Percentiles rank a stretch among this genome's conserved stretches.
These are phyloP conservation scores for Aegilops speltoides DNA, from an alignment of 176 grass and related monocot genomes.

Conservation along the genomic window DNA sequence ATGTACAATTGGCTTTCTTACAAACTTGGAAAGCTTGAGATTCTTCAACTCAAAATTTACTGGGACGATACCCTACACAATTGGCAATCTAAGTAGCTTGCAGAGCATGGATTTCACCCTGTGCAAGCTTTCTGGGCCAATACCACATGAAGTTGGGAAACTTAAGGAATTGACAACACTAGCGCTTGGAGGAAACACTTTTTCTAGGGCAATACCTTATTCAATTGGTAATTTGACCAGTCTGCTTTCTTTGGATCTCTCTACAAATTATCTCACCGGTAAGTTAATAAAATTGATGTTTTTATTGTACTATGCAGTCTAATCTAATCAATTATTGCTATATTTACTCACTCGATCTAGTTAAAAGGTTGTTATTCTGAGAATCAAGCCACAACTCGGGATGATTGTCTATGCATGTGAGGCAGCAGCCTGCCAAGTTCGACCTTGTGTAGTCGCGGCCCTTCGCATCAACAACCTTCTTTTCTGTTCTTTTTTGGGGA, in stretches of 20 bases:
- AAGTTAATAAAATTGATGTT: neutral
- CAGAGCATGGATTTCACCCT: neutral
- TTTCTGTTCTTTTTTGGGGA: no score
- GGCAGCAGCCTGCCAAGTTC: neutral
- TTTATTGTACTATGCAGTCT: neutral
- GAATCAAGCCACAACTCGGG: neutral
- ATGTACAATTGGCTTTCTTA: neutral
- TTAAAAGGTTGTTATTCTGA: neutral
- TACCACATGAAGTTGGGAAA: neutral
- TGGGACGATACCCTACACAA: no score
- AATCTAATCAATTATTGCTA: neutral
- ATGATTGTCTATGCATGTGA: neutral
- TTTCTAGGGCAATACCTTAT: conserved; percentile 14
- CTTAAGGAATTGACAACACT: neutral
- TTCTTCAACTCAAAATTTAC: no score
- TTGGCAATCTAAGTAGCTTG: neutral
- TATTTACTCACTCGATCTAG: neutral
- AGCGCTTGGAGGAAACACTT: neutral
- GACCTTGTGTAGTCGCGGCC: no score
- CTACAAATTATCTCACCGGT: neutral
- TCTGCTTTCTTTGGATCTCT: conserved; percentile 4
- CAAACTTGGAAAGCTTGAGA: no score
- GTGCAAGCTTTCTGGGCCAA: neutral
- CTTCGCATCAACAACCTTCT: no score
- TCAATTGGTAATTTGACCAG: conserved; percentile 37